Evolutionary conservation across 441 rosid species (phyloP).

Genomic region (Lepidium campestre): DNA sequence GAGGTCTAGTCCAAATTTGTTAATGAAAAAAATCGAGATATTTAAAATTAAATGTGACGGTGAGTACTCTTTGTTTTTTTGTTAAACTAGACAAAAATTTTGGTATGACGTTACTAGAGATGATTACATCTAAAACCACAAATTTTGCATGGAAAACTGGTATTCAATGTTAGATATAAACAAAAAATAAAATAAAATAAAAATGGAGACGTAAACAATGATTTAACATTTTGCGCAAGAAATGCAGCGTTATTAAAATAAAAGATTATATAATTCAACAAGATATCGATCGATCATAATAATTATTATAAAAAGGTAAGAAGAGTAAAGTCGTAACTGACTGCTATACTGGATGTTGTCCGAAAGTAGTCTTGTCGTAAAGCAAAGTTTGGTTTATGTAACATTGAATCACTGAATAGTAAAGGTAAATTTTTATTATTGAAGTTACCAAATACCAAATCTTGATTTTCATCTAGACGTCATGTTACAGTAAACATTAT

Average conservation of each 20-base stretch:
- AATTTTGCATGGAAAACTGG: not conserved
- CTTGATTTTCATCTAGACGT: not conserved
- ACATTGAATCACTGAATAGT: not conserved
- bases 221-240: not conserved
- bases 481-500: not conserved
- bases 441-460: not conserved
- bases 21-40: not conserved
- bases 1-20: not conserved
- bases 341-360: not conserved
- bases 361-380: not conserved
- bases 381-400: not conserved
- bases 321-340: not conserved
- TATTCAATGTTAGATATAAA: not conserved
- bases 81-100: no score
- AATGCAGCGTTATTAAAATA: not conserved
- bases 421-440: not conserved
- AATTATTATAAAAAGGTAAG: not conserved
- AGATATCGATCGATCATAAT: not conserved
- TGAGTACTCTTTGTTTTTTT: not conserved
- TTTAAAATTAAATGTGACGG: not conserved
- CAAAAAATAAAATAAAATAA: not conserved
- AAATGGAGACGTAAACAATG: not conserved
- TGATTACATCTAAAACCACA: not conserved
- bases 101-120: no score
- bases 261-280: not conserved